Base-by-base conservation (phyloP, 2,329 filamentous ascomycete genomes). In the Botryotinia globosa region DNA sequence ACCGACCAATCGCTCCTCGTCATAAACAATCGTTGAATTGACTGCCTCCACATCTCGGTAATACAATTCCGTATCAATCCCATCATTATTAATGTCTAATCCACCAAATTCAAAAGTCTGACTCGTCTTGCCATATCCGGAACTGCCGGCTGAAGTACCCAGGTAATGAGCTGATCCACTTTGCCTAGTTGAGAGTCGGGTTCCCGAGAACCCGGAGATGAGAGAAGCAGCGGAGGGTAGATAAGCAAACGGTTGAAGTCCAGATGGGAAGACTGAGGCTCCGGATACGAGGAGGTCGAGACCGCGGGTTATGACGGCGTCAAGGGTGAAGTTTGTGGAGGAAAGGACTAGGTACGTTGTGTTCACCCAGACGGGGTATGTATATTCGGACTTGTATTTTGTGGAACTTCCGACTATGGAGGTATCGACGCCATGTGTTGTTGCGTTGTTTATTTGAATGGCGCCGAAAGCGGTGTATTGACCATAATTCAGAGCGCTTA, bases 341-440 rank as follows among this genome's bases (percentile, higher is more conserved):
- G 83, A 70, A 39, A 84, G 78, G 12, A 80, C 78, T 22, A 80
- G 78, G 71, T 86, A 86, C 2, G 85, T 85, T 25, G 85, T 86
- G 76, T 87, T 87, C 65, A 87, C 87, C 76, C 83, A 85, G 0
- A 93, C 80, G 0, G 91, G 91, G 77, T 91, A 93, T 14, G 80
- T 81, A 79, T 90, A 91, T 7, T 75, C 80, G 39, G 82, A 81
- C 16, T 76, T 77, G 74, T 81, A 81, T 39, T 73, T 73, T 6
- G 69, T 74, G 1, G 75, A 75, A 4, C 79, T 74, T 74, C 82
- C 76, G 1, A 80, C 79, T 74, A 82, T 76, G 0, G 80, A 80
- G 48, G 78, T 76, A 64, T 87, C 86, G 1, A 80, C 79, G 9
- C 89, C 89, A 0, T 80, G 82, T 1, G 87, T 89, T 37, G 78